Evolutionary conservation across 768 basidiomycete species (phyloP).

Genomic region (Collybia nuda): DNA sequence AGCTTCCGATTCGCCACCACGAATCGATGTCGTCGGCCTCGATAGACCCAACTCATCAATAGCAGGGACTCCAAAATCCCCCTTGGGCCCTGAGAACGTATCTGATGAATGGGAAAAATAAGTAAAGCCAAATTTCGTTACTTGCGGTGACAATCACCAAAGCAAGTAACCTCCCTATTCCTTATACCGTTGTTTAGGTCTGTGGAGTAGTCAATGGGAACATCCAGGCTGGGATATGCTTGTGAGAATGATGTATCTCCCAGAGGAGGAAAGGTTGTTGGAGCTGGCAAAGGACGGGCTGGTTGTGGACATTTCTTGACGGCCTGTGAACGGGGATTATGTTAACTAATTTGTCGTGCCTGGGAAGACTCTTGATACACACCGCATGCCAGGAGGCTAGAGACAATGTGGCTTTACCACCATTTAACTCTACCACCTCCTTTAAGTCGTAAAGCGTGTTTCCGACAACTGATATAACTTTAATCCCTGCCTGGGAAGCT

Average conservation of each 20-base stretch:
- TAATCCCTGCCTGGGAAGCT: constrained; percentile 15
- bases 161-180: constrained; percentile 3
- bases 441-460: constrained; percentile 12
- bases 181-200: constrained; percentile 3
- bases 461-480: constrained; percentile 9
- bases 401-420: constrained; percentile 15
- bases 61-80: constrained; percentile 7
- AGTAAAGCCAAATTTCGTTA: not conserved
- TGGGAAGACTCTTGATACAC: not conserved
- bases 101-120: not conserved
- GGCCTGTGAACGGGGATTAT: constrained; percentile 5
- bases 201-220: not conserved
- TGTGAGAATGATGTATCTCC: constrained; percentile 5
- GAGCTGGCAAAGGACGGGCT: constrained; percentile 6
- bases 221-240: not conserved
- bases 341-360: not conserved
- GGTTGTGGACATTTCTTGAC: constrained; percentile 4
- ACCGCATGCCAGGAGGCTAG: constrained; percentile 13
- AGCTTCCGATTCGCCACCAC: constrained; percentile 7
- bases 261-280: constrained; percentile 1
- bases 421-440: constrained; percentile 6
- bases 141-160: not conserved
- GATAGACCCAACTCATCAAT: constrained; percentile 1
- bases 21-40: constrained; percentile 6
- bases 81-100: constrained; percentile 4